Conservation (phyloP, 352 stramenopile species). For the Albugo candida region DNA sequence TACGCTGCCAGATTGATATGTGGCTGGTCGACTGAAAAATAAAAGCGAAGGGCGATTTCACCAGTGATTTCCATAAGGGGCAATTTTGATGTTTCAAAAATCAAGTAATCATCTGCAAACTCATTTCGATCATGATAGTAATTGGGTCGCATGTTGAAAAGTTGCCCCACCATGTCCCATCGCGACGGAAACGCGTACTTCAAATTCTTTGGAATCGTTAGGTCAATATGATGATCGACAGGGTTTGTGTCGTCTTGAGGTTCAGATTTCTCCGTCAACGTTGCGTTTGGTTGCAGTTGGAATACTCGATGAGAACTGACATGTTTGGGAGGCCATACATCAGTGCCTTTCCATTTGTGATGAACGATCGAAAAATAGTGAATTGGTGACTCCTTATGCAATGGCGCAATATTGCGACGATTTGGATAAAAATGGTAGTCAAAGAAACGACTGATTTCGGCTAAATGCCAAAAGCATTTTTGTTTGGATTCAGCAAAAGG, state of each 20-base stretch:
- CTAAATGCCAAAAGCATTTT: constrained; percentile 68
- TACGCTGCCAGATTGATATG: constrained; percentile 36
- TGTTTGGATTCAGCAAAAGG: constrained; percentile 64
- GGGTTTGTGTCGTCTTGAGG: constrained; percentile 13
- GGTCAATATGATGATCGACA: not conserved
- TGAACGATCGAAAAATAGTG: constrained; percentile 69
- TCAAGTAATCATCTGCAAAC: constrained; percentile 26
- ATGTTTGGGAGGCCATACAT: constrained; percentile 38
- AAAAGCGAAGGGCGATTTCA: constrained; percentile 47
- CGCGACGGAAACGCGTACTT: constrained; percentile 30
- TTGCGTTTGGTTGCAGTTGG: constrained; percentile 32
- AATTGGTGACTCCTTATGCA: constrained; percentile 53
- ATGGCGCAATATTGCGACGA: constrained; percentile 23
- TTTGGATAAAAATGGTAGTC: constrained; percentile 61
- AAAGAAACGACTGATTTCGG: constrained; percentile 72
- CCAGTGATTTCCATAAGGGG: constrained; percentile 47
- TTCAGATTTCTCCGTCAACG: constrained; percentile 10
- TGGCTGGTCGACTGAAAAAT: constrained; percentile 55
- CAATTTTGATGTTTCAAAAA: constrained; percentile 38
- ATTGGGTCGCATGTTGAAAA: constrained; percentile 47
- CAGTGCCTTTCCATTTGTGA: constrained; percentile 47
- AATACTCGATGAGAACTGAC: constrained; percentile 22
- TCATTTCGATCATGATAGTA: constrained; percentile 60
- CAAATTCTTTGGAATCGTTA: constrained; percentile 16
- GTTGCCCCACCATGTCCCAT: constrained; percentile 48